Evolutionary conservation across 1,284 basidiomycete species (phyloP).

Genomic region (Hypsizygus ulmarius): DNA sequence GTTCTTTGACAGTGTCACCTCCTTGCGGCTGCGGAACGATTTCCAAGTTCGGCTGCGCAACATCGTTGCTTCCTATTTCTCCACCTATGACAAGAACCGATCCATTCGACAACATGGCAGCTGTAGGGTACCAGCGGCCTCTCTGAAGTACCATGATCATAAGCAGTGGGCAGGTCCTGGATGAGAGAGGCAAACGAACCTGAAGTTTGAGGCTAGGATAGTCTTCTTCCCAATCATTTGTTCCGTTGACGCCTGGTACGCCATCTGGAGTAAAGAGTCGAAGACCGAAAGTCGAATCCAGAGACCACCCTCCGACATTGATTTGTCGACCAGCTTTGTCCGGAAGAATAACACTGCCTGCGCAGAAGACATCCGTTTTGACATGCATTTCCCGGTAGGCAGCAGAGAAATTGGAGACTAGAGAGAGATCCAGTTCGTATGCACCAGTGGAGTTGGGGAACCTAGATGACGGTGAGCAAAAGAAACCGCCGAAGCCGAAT

Average conservation of each 20-base stretch:
- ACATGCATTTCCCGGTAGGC: constrained; percentile 75
- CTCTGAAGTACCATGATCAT: constrained; percentile 35
- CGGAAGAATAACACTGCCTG: constrained; percentile 68
- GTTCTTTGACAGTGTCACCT: constrained; percentile 39
- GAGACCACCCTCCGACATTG: constrained; percentile 64
- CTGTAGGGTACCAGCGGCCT: constrained; percentile 72
- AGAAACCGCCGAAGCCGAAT: background rate
- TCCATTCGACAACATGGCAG: constrained; percentile 64
- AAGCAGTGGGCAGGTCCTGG: constrained; percentile 2
- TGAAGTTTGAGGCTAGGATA: constrained; percentile 47
- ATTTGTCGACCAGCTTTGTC: constrained; percentile 67
- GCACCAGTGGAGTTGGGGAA: constrained; percentile 70
- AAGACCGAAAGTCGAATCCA: constrained; percentile 64
- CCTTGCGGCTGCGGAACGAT: constrained; percentile 47
- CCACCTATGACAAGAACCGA: constrained; percentile 74
- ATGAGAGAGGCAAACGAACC: constrained; percentile 28
- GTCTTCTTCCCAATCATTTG: constrained; percentile 70
- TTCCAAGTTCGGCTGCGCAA: constrained; percentile 64
- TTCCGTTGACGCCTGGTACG: constrained; percentile 54
- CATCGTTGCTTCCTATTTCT: constrained; percentile 66
- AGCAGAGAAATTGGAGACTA: constrained; percentile 48
- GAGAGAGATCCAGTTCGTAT: constrained; percentile 67
- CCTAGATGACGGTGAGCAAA: constrained; percentile 24
- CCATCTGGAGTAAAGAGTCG: constrained; percentile 65
- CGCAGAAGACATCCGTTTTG: constrained; percentile 74